These are phyloP conservation scores for Cystobasidium sp. DNA, from an alignment of 1,284 basidiomycete genomes.

Conservation along the genomic window DNA sequence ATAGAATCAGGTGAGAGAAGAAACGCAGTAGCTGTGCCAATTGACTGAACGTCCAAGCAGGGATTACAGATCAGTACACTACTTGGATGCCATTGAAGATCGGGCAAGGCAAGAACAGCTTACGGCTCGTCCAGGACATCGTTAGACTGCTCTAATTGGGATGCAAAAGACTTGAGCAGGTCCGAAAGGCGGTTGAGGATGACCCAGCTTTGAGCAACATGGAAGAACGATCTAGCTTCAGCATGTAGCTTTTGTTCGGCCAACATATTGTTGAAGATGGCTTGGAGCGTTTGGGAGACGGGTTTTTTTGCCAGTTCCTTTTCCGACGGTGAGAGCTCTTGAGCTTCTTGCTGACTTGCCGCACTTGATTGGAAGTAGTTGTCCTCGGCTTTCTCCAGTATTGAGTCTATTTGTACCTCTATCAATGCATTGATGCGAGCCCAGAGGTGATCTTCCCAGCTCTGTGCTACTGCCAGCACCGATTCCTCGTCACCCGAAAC, in stretches of 20 bases:
- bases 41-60: constrained; percentile 47
- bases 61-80: neutral
- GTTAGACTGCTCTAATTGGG: constrained; percentile 61
- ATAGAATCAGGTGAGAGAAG: constrained; percentile 93
- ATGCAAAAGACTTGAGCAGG: constrained; percentile 74
- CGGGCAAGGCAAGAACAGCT: constrained; percentile 51
- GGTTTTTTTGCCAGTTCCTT: neutral
- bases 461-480: constrained; percentile 74
- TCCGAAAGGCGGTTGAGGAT: constrained; percentile 74
- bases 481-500: constrained; percentile 81
- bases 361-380: constrained; percentile 14
- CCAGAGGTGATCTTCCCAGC: constrained; percentile 97
- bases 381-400: constrained; percentile 25
- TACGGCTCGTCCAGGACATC: constrained; percentile 66
- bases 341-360: neutral
- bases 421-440: constrained; percentile 82
- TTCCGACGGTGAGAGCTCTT: neutral
- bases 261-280: constrained; percentile 45
- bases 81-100: neutral
- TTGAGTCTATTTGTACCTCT: constrained; percentile 74
- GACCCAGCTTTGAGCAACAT: constrained; percentile 81
- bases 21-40: constrained; percentile 69
- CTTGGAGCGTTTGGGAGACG: constrained; percentile 37
- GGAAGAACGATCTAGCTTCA: constrained; percentile 78
- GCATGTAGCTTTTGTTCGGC: constrained; percentile 51